These are phyloP conservation scores for Vitrella brassicaformis DNA, from an alignment of 73 alveolate genomes.

Conservation along the genomic window DNA sequence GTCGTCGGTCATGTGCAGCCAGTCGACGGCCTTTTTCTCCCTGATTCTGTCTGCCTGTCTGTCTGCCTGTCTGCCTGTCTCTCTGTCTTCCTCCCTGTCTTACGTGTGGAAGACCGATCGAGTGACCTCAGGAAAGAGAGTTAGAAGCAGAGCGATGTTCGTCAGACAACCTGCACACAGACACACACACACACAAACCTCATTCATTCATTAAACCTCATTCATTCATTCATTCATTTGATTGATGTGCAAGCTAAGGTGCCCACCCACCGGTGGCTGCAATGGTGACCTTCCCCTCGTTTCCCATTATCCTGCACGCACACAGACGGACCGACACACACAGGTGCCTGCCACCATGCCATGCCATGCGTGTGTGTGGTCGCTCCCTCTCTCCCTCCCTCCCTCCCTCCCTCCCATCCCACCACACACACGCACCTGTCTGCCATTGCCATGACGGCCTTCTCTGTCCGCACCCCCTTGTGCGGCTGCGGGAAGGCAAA, in stretches of 20 bases:
- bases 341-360: constrained; percentile 12
- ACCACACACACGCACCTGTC: neutral
- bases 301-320: neutral
- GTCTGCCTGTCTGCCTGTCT: neutral
- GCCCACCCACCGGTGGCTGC: no score
- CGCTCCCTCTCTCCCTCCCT: constrained; percentile 5
- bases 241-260: no score
- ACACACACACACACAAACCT: no score
- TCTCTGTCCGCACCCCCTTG: neutral
- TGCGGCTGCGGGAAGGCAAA: neutral
- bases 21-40: no score
- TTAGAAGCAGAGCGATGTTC: constrained; percentile 39
- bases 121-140: constrained; percentile 42
- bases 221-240: no score
- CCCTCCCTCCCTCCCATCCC: constrained; percentile 17
- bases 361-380: neutral
- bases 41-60: no score
- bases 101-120: constrained; percentile 1
- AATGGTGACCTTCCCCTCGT: neutral
- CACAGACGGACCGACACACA: constrained; percentile 1
- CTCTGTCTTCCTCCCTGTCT: neutral
- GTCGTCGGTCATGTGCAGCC: no score
- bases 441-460: neutral
- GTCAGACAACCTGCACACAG: constrained; percentile 51
- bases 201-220: no score